phyloP scores from a whole-genome alignment of 345 rosid species.

The Corchorus olitorius region DNA sequence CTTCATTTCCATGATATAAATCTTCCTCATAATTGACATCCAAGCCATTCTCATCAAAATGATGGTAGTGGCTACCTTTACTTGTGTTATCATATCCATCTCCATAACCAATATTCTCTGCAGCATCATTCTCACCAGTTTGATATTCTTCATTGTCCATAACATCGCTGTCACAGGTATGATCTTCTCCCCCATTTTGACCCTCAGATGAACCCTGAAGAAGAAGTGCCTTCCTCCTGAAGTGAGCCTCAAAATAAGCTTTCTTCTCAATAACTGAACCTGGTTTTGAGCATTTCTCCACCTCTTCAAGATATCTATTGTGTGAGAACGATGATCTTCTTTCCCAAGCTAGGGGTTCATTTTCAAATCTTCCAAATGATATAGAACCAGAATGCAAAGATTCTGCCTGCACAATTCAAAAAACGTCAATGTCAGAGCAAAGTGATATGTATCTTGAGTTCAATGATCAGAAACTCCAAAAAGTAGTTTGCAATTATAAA shows the following conservation, averaged over 20 bases:
- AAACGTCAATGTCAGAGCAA: not conserved
- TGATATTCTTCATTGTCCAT: constrained; percentile 35
- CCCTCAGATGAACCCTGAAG: constrained; percentile 50
- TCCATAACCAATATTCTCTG: constrained; percentile 25
- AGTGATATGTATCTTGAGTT: not conserved
- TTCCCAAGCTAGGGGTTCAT: constrained; percentile 78
- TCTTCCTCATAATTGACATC: constrained; percentile 5
- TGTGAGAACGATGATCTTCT: constrained; percentile 86
- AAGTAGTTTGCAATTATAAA: not conserved
- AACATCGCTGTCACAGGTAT: constrained; percentile 30
- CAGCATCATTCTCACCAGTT: constrained; percentile 29
- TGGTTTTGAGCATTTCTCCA: constrained; percentile 79
- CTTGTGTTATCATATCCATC: constrained; percentile 25
- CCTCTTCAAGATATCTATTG: constrained; percentile 91
- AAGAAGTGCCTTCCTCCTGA: constrained; percentile 69
- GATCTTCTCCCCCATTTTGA: constrained; percentile 37
- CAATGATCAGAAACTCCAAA: not conserved
- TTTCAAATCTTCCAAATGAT: constrained; percentile 94
- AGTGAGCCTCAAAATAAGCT: constrained; percentile 89
- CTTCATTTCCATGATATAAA: constrained; percentile 28
- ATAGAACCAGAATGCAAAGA: constrained; percentile 80
- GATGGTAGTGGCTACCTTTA: constrained; percentile 19
- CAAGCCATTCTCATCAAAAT: constrained; percentile 15
- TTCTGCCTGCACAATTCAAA: constrained; percentile 49
- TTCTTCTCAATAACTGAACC: constrained; percentile 83